Percentiles rank a stretch among this genome's conserved stretches.
Conservation (phyloP, 768 basidiomycete genomes). For the Calocybe indica region DNA sequence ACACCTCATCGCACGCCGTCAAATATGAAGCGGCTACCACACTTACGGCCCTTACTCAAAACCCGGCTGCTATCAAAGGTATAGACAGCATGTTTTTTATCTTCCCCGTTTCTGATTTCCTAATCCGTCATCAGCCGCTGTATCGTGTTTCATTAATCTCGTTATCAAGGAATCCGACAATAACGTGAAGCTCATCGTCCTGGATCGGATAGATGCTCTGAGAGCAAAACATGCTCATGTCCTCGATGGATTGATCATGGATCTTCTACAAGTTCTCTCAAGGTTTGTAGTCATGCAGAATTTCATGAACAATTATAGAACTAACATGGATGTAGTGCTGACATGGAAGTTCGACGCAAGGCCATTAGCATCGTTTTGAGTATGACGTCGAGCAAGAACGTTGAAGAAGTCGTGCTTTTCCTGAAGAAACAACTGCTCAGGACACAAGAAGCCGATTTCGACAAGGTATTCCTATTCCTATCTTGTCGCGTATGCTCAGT, state of each 20-base stretch:
- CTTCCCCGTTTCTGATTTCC: neutral
- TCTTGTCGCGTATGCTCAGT: neutral
- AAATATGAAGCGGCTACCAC: slow-evolving; percentile 98
- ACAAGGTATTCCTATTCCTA: slow-evolving; percentile 55
- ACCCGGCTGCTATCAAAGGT: slow-evolving; percentile 90
- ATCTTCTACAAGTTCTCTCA: slow-evolving; percentile 84
- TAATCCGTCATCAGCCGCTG: slow-evolving; percentile 57
- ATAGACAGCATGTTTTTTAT: slow-evolving; percentile 27
- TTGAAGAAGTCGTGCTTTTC: slow-evolving; percentile 94
- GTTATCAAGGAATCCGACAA: slow-evolving; percentile 96
- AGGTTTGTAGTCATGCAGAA: slow-evolving; percentile 37
- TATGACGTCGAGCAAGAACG: slow-evolving; percentile 91
- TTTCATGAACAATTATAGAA: neutral
- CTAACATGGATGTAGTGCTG: slow-evolving; percentile 49
- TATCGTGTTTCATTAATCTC: slow-evolving; percentile 80
- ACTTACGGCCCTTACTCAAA: slow-evolving; percentile 89
- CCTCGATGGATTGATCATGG: slow-evolving; percentile 90
- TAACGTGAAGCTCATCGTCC: slow-evolving; percentile 96
- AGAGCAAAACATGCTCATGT: slow-evolving; percentile 84
- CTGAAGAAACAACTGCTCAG: slow-evolving; percentile 96
- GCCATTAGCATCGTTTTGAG: slow-evolving; percentile 85
- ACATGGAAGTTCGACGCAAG: slow-evolving; percentile 95
- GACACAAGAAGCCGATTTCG: slow-evolving; percentile 87
- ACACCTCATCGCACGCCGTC: slow-evolving; percentile 85
- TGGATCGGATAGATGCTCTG: slow-evolving; percentile 82